These are phyloP conservation scores for Trichoderma sp. DNA, from an alignment of 2,329 filamentous ascomycete genomes.

Conservation along the genomic window DNA sequence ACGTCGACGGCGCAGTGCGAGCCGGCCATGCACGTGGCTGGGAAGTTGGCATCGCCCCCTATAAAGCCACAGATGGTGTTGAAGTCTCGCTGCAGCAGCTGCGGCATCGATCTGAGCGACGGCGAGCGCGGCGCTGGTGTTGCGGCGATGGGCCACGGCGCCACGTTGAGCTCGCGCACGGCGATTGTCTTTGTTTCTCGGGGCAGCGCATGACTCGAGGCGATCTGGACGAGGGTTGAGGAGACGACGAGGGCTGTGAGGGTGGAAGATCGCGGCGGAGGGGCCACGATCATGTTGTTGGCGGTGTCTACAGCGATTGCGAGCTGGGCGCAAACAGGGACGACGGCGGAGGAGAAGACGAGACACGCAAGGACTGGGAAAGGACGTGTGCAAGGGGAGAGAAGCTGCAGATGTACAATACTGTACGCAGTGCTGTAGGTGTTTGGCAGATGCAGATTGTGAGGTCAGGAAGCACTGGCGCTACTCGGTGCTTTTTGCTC, in stretches of 20 bases:
- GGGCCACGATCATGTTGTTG: conserved; percentile 16
- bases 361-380: neutral
- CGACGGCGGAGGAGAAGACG: neutral
- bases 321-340: neutral
- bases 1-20: conserved; percentile 57
- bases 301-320: too few species aligned
- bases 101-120: conserved; percentile 28
- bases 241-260: conserved; percentile 10
- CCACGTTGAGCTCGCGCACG: conserved; percentile 38
- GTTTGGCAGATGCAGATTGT: conserved; percentile 1
- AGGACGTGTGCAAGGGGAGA: neutral
- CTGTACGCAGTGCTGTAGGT: neutral
- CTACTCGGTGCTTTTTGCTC: neutral
- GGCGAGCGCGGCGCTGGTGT: conserved; percentile 40
- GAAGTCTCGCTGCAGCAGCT: conserved; percentile 37
- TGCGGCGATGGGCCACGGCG: conserved; percentile 37
- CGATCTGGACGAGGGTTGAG: conserved; percentile 29
- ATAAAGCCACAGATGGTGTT: conserved; percentile 60
- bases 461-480: neutral
- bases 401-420: neutral
- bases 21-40: conserved; percentile 55
- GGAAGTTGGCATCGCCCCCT: conserved; percentile 48
- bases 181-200: conserved; percentile 39
- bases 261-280: conserved; percentile 10
- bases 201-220: conserved; percentile 40